phyloP scores from a whole-genome alignment of 768 basidiomycete genomes.

The Phlebiopsis flavidoalba region DNA sequence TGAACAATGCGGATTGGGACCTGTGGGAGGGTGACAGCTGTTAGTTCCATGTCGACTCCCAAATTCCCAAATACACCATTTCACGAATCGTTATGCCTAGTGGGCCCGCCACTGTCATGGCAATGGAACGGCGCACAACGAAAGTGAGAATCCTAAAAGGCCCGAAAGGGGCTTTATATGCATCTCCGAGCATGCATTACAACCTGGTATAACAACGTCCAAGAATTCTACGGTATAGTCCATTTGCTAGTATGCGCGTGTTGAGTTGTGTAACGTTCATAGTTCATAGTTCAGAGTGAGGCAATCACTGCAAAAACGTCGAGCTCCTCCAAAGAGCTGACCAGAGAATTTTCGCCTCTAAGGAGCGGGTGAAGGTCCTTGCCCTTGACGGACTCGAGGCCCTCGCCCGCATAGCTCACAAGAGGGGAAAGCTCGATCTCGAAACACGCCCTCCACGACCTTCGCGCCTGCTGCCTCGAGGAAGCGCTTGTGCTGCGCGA shows the following conservation, averaged over 20 bases:
- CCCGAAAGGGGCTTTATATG: neutral
- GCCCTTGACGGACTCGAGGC: conserved; percentile 72
- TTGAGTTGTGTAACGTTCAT: neutral
- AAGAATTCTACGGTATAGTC: conserved; percentile 6
- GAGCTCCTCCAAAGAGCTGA: conserved; percentile 61
- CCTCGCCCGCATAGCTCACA: conserved; percentile 91
- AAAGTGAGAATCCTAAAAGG: neutral
- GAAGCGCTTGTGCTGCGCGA: conserved; percentile 85
- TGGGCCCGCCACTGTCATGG: neutral
- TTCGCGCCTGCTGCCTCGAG: conserved; percentile 73
- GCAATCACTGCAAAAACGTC: conserved; percentile 54
- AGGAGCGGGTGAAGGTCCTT: conserved; percentile 47
- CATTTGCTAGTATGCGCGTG: conserved; percentile 1
- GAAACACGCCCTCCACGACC: conserved; percentile 61
- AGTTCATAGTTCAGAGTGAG: neutral
- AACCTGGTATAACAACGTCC: conserved; percentile 6
- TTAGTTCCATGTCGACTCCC: neutral
- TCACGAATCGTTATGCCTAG: neutral
- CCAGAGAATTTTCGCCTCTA: conserved; percentile 67
- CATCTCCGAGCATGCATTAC: neutral
- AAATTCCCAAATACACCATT: neutral
- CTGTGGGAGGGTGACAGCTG: conserved; percentile 12
- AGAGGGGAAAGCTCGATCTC: conserved; percentile 90
- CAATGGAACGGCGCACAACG: neutral
- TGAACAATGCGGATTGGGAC: conserved; percentile 12